These are phyloP conservation scores for Terana coerulea DNA, from an alignment of 768 basidiomycete genomes.

Conservation along the genomic window DNA sequence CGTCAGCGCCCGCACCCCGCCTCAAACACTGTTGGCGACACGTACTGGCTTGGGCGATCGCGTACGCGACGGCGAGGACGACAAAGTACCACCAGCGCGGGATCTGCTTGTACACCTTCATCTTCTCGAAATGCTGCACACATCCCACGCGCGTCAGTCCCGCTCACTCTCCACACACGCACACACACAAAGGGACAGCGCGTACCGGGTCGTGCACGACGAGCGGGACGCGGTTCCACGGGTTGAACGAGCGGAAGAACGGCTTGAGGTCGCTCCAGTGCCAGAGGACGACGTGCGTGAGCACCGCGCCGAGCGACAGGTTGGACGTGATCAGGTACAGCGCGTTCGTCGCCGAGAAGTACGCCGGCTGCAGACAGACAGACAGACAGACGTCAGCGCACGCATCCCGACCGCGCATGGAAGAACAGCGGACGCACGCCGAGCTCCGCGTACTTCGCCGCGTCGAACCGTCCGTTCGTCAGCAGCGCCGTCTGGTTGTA, in stretches of 20 bases:
- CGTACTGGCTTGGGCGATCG: conserved; percentile 48
- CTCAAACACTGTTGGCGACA: conserved; percentile 14
- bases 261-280: conserved; percentile 34
- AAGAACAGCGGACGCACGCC: conserved; percentile 17
- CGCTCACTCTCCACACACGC: too few relatives aligned
- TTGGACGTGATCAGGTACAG: conserved; percentile 32
- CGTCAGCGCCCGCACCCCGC: not conserved
- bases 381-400: conserved; percentile 15
- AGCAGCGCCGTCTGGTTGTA: conserved; percentile 48
- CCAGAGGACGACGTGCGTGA: conserved; percentile 33
- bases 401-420: not conserved
- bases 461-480: conserved; percentile 31
- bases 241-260: conserved; percentile 31
- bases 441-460: conserved; percentile 23
- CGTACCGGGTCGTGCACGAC: conserved; percentile 26
- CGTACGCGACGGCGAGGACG: conserved; percentile 40
- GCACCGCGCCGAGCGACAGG: conserved; percentile 30
- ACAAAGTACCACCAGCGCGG: conserved; percentile 51
- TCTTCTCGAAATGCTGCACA: conserved; percentile 49
- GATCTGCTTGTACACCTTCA: conserved; percentile 44
- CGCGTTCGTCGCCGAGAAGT: conserved; percentile 34
- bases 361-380: conserved; percentile 26
- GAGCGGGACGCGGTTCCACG: conserved; percentile 28
- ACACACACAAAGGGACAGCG: too few relatives aligned
- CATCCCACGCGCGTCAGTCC: too few relatives aligned